These are phyloP conservation scores for Grosmannia serpens DNA, from an alignment of 2,329 filamentous ascomycete genomes.

Conservation along the genomic window DNA sequence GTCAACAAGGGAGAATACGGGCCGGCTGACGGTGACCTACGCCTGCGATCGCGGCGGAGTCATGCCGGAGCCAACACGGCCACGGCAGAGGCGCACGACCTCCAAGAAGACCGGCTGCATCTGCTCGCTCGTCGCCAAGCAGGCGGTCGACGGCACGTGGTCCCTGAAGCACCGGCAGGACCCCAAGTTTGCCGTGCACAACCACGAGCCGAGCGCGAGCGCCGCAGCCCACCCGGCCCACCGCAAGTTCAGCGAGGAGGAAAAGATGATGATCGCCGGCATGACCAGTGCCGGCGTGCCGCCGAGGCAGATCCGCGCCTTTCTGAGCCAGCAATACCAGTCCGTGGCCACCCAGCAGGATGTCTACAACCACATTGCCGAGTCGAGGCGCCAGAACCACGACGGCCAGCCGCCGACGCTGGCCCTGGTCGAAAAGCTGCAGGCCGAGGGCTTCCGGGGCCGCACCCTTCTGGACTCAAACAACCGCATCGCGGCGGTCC, in stretches of 20 bases:
- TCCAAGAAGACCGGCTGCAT: neutral
- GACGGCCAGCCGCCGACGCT: too few species aligned
- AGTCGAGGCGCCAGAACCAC: neutral
- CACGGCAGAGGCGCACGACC: neutral
- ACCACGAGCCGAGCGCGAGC: neutral
- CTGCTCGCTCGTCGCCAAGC: neutral
- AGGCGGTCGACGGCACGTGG: neutral
- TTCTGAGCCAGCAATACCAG: neutral
- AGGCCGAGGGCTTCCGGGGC: too few species aligned
- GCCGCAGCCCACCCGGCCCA: neutral
- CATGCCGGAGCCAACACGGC: neutral
- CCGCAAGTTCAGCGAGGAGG: neutral
- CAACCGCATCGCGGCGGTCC: too few species aligned
- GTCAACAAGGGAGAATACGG: neutral
- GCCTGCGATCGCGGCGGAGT: neutral
- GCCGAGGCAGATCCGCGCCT: neutral
- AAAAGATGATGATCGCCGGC: neutral
- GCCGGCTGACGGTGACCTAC: neutral
- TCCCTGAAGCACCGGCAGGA: neutral
- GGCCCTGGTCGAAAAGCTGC: too few species aligned
- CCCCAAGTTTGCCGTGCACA: neutral
- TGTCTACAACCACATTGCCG: neutral
- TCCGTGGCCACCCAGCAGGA: neutral
- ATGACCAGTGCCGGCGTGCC: neutral
- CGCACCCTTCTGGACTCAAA: too few species aligned